Conservation (phyloP, 805 yeast genomes). For the Lachancea kluyveri region DNA sequence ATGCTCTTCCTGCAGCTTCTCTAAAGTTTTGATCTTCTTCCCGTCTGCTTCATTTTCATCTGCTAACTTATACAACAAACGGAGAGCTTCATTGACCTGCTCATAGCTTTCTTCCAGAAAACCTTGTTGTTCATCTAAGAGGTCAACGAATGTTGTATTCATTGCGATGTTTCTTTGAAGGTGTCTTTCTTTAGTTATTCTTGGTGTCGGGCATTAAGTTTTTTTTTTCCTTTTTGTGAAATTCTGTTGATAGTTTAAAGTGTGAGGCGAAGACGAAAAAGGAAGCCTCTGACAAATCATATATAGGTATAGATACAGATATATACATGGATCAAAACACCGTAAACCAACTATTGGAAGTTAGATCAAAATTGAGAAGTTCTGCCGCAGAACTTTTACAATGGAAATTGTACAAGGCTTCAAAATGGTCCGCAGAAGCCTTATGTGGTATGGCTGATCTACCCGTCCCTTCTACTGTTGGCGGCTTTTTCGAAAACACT, state of each 20-base stretch:
- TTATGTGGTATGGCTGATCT: constrained; percentile 46
- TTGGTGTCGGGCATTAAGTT: too few relatives aligned
- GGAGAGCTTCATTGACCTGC: constrained; percentile 12
- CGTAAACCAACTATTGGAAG: too few relatives aligned
- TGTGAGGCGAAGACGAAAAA: too few relatives aligned
- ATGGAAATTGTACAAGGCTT: constrained; percentile 58
- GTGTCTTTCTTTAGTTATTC: too few relatives aligned
- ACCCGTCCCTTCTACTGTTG: constrained; percentile 3
- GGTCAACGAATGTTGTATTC: constrained; percentile 12
- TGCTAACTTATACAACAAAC: constrained; percentile 11
- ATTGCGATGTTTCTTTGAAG: too few relatives aligned
- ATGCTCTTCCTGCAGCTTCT: constrained; percentile 12
- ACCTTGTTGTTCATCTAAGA: constrained; percentile 23
- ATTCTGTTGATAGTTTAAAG: too few relatives aligned
- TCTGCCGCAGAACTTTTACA: constrained; percentile 43
- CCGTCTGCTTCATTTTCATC: constrained; percentile 15
- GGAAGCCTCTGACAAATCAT: too few relatives aligned
- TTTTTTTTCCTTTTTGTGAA: too few relatives aligned
- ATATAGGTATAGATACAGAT: too few relatives aligned
- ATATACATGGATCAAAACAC: too few relatives aligned
- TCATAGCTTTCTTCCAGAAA: constrained; percentile 17
- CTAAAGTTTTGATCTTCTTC: constrained; percentile 10
- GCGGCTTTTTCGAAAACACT: constrained; percentile 12
- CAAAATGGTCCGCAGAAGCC: constrained; percentile 86
- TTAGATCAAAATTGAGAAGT: constrained; percentile 28